phyloP scores from a whole-genome alignment of 2,329 filamentous ascomycete species.

The Microsporum ferrugineum region DNA sequence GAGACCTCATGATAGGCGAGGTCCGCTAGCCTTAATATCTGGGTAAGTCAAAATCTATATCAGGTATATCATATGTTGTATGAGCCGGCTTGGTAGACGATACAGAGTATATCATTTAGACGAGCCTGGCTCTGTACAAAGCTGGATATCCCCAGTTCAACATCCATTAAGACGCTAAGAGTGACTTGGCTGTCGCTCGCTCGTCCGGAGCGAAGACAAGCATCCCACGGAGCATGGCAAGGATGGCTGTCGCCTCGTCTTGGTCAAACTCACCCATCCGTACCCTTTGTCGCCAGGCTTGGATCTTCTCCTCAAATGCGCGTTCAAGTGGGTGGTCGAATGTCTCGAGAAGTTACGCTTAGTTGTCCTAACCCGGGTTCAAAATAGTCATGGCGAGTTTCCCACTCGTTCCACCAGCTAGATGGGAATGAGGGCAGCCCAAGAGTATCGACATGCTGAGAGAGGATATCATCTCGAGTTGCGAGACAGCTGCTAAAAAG shows the following conservation, averaged over 20 bases:
- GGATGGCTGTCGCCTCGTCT: constrained; percentile 10
- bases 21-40: no score
- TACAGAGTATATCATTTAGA: no score
- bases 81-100: no score
- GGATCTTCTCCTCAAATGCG: constrained; percentile 16
- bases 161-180: constrained; percentile 12
- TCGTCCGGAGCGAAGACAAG: constrained; percentile 10
- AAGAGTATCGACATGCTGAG: constrained; percentile 14
- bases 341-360: no score
- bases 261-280: constrained; percentile 12
- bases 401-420: constrained; percentile 13
- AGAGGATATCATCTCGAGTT: constrained; percentile 8
- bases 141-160: constrained; percentile 12
- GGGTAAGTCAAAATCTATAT: no score
- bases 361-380: no score
- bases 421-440: constrained; percentile 12
- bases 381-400: no score
- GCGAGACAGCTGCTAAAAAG: constrained; percentile 12
- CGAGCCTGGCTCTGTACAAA: not conserved
- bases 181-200: constrained; percentile 8
- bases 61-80: no score
- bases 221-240: constrained; percentile 11
- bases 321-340: constrained; percentile 12
- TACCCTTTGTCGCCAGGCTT: constrained; percentile 12
- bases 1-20: no score